A percentile compares a stretch with the other conserved stretches of the same genome.
These are phyloP conservation scores for Carex pumila DNA, from an alignment of 176 grass and related monocot genomes.

Conservation along the genomic window DNA sequence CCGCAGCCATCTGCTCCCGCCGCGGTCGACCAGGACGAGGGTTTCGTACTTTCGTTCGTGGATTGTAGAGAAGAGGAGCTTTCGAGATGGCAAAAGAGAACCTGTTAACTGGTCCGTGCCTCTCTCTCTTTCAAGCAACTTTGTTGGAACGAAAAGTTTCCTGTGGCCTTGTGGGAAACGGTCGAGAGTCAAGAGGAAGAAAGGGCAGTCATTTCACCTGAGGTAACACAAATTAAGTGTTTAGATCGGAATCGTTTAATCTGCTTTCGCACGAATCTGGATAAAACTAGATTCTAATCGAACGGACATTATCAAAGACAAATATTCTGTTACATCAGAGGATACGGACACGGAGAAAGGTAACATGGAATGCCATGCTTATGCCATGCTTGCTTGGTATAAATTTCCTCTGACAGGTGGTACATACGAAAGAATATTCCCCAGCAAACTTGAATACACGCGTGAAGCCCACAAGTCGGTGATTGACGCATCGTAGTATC, in stretches of 20 bases:
- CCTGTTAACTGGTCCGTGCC: no score
- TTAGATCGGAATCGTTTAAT: no score
- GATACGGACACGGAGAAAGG: not conserved
- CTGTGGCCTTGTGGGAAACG: not conserved
- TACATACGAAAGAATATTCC: not conserved
- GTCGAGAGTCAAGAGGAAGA: not conserved
- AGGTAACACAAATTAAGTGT: no score
- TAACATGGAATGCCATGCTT: not conserved
- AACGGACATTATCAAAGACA: no score
- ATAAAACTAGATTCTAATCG: no score
- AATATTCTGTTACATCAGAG: no score
- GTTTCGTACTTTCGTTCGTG: not conserved
- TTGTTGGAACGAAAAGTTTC: not conserved
- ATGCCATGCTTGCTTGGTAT: not conserved
- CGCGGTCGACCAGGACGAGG: conserved; percentile 14
- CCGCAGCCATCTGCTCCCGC: conserved; percentile 32
- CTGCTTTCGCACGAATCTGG: no score
- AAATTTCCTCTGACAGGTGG: not conserved
- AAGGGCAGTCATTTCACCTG: not conserved
- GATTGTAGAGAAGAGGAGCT: not conserved
- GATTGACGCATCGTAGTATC: not conserved
- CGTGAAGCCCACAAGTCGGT: not conserved
- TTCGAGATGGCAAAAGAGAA: conserved; percentile 10
- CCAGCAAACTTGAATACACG: not conserved
- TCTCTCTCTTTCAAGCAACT: not conserved